phyloP scores from a whole-genome alignment of 1,139 yeast genomes.

The Hyphopichia khmerensis region DNA sequence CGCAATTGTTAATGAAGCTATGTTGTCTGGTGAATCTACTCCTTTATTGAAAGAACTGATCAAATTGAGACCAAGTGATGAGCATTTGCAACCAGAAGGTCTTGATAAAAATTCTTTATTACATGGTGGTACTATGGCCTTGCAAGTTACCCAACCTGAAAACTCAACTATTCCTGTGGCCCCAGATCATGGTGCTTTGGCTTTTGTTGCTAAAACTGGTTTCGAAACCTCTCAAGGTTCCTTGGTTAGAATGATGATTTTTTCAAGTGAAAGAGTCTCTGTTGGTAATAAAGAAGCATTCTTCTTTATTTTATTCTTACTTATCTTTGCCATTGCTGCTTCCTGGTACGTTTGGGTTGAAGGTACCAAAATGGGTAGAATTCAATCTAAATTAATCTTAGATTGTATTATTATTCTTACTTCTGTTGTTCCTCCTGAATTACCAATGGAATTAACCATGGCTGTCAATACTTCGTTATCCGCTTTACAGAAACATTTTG shows the following conservation, averaged over 20 bases:
- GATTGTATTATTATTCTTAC: conserved; percentile 96
- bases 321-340: conserved; percentile 91
- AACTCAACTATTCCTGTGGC: conserved; percentile 50
- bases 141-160: conserved; percentile 81
- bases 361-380: conserved; percentile 94
- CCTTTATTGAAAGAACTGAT: conserved; percentile 93
- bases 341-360: conserved; percentile 99
- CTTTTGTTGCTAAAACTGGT: conserved; percentile 89
- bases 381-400: conserved; percentile 86
- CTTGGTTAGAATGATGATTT: conserved; percentile 95
- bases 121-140: conserved; percentile 96
- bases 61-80: conserved; percentile 74
- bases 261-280: conserved; percentile 93
- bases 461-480: conserved; percentile 92
- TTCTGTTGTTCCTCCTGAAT: conserved; percentile 98
- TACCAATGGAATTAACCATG: conserved; percentile 98
- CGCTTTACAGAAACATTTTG: conserved; percentile 80
- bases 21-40: conserved; percentile 97
- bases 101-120: conserved; percentile 85
- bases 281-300: conserved; percentile 96
- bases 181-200: conserved; percentile 93
- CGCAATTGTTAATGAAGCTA: conserved; percentile 94
- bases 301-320: conserved; percentile 83
- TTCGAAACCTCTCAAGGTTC: conserved; percentile 98
- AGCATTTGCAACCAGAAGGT: conserved; percentile 70